Conservation (phyloP, 2,329 filamentous ascomycete species). For the Apiospora rasikravindrae region DNA sequence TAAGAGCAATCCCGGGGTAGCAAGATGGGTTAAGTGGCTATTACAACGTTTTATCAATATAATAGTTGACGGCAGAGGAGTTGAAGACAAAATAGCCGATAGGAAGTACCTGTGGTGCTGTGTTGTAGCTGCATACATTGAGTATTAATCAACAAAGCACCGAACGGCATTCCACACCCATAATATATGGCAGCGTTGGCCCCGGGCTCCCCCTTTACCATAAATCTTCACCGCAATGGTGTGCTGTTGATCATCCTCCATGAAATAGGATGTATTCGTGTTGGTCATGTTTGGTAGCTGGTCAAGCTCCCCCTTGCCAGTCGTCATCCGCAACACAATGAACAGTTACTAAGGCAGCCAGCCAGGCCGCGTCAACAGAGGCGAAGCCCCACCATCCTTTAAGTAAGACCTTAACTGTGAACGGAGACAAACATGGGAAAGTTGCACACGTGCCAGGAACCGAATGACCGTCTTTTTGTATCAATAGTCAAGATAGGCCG, state of each 20-base stretch:
- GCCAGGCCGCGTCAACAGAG: constrained; percentile 16
- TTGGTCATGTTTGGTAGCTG: neutral
- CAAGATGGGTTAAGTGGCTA: no score
- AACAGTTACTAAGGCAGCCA: neutral
- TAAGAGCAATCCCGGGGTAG: no score
- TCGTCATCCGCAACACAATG: constrained; percentile 5
- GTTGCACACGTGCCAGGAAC: constrained; percentile 12
- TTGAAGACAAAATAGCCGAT: no score
- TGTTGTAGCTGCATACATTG: neutral
- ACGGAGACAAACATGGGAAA: constrained; percentile 9
- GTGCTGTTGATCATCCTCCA: neutral
- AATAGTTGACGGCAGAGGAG: no score
- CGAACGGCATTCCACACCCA: neutral
- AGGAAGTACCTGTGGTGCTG: no score
- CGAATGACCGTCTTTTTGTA: constrained; percentile 12
- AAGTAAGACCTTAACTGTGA: constrained; percentile 14
- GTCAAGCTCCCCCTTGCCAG: neutral
- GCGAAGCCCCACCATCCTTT: constrained; percentile 8
- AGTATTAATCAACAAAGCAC: neutral
- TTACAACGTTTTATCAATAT: no score
- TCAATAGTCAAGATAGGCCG: neutral
- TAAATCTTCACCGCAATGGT: neutral
- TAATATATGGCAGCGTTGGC: neutral
- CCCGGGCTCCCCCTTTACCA: neutral
- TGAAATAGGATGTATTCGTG: neutral